These are phyloP conservation scores for Xerocomellus dryophilus DNA, from an alignment of 768 basidiomycete genomes.

Conservation along the genomic window DNA sequence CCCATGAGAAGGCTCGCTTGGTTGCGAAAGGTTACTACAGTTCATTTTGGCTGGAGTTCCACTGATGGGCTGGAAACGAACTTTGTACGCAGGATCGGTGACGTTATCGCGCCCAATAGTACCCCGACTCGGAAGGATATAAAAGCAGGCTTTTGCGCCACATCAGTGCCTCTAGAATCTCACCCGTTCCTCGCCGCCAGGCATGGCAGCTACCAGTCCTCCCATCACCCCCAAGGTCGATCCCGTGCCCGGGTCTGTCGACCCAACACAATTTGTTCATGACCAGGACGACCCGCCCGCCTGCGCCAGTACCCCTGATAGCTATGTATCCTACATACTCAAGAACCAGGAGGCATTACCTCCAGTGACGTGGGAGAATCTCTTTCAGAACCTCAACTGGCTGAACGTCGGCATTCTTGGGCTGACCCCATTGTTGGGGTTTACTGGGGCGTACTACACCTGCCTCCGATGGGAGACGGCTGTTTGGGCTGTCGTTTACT, in stretches of 20 bases:
- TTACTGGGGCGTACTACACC: constrained; percentile 68
- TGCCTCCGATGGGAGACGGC: constrained; percentile 71
- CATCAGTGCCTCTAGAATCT: too few relatives aligned
- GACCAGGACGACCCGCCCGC: constrained; percentile 35
- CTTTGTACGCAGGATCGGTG: constrained; percentile 31
- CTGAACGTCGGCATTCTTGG: constrained; percentile 71
- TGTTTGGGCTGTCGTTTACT: constrained; percentile 63
- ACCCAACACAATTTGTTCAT: constrained; percentile 16
- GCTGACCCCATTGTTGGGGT: constrained; percentile 67
- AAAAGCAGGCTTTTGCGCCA: too few relatives aligned
- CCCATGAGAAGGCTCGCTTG: too few relatives aligned
- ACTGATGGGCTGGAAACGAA: constrained; percentile 62
- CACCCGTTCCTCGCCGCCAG: constrained; percentile 14
- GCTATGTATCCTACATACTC: constrained; percentile 77
- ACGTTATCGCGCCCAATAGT: constrained; percentile 26
- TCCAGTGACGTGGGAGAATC: constrained; percentile 60
- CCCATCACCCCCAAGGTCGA: constrained; percentile 6
- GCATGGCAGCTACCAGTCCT: constrained; percentile 11
- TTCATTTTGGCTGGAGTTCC: constrained; percentile 57
- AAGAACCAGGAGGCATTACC: constrained; percentile 65
- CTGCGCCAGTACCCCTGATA: constrained; percentile 70
- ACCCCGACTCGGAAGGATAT: too few relatives aligned
- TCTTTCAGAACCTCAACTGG: constrained; percentile 67
- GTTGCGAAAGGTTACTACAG: constrained; percentile 45
- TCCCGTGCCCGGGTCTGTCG: background rate